Evolutionary conservation across 306 rosid species (phyloP).

Genomic region (Castanea sativa): DNA sequence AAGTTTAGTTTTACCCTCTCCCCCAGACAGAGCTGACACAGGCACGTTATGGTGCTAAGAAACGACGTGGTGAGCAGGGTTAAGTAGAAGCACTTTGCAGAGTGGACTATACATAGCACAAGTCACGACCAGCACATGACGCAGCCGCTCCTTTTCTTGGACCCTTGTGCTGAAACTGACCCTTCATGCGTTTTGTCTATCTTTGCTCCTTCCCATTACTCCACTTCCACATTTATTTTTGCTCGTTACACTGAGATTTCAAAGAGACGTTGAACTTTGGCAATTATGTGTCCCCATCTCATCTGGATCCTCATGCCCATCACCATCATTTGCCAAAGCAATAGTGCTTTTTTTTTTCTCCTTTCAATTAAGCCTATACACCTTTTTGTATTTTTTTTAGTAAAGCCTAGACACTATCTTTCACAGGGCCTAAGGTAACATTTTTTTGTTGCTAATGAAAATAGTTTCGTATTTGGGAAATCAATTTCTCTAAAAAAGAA

Average conservation of each 20-base stretch:
- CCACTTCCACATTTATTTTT: neutral
- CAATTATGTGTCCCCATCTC: neutral
- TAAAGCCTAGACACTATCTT: too few relatives aligned
- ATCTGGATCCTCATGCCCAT: conserved; percentile 10
- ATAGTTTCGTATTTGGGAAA: too few relatives aligned
- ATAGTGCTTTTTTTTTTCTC: too few relatives aligned
- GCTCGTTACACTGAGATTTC: neutral
- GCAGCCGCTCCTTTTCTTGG: conserved; percentile 40
- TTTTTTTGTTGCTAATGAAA: too few relatives aligned
- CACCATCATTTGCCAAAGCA: neutral
- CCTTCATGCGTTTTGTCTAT: neutral
- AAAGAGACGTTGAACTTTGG: too few relatives aligned
- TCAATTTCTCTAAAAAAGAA: too few relatives aligned
- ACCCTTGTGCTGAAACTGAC: conserved; percentile 13
- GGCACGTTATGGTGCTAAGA: too few relatives aligned
- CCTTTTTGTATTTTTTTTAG: too few relatives aligned
- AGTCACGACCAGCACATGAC: conserved; percentile 13
- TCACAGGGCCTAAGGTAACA: too few relatives aligned
- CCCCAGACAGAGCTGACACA: too few relatives aligned
- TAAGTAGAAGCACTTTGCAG: neutral
- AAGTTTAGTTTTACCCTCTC: too few relatives aligned
- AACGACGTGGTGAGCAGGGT: neutral
- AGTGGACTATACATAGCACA: neutral
- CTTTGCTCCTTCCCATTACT: neutral
- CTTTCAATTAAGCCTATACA: too few relatives aligned